Percentiles rank a stretch among this genome's conserved stretches.
These are phyloP conservation scores for Oryza punctata DNA, from an alignment of 176 grass and related monocot genomes.

Conservation along the genomic window DNA sequence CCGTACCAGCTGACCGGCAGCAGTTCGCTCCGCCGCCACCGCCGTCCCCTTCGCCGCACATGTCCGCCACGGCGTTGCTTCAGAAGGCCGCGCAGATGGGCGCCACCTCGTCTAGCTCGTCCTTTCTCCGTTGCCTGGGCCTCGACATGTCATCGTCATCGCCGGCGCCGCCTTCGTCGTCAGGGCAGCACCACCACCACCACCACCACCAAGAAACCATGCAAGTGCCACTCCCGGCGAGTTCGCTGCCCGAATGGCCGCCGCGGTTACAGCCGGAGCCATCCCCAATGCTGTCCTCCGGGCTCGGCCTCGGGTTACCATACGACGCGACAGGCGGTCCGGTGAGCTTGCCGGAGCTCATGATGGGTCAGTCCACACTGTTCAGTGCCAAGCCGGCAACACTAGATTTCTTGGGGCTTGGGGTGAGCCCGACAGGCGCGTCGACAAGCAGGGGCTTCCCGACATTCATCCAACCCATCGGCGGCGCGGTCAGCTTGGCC, in stretches of 20 bases:
- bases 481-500: slow-evolving; percentile 61
- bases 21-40: slow-evolving; percentile 54
- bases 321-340: slow-evolving; percentile 53
- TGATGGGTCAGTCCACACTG: slow-evolving; percentile 74
- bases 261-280: slow-evolving; percentile 52
- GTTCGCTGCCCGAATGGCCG: slow-evolving; percentile 55
- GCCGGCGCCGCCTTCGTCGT: slow-evolving; percentile 22
- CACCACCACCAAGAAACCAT: slow-evolving; percentile 46
- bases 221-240: slow-evolving; percentile 31
- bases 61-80: slow-evolving; percentile 89
- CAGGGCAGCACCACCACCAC: slow-evolving; percentile 36
- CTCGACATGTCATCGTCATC: slow-evolving; percentile 62
- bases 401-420: slow-evolving; percentile 80
- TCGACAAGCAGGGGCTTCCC: slow-evolving; percentile 50
- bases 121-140: slow-evolving; percentile 74
- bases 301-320: slow-evolving; percentile 71
- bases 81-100: slow-evolving; percentile 98
- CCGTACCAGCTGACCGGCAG: slow-evolving; percentile 33
- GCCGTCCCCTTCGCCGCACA: slow-evolving; percentile 64
- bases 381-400: slow-evolving; percentile 80
- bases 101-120: slow-evolving; percentile 62
- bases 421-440: slow-evolving; percentile 63
- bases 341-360: slow-evolving; percentile 56
- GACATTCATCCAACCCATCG: slow-evolving; percentile 64
- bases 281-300: slow-evolving; percentile 58